Conservation (phyloP, 495 filamentous ascomycete genomes). For the Sabuloglossum arenarium region DNA sequence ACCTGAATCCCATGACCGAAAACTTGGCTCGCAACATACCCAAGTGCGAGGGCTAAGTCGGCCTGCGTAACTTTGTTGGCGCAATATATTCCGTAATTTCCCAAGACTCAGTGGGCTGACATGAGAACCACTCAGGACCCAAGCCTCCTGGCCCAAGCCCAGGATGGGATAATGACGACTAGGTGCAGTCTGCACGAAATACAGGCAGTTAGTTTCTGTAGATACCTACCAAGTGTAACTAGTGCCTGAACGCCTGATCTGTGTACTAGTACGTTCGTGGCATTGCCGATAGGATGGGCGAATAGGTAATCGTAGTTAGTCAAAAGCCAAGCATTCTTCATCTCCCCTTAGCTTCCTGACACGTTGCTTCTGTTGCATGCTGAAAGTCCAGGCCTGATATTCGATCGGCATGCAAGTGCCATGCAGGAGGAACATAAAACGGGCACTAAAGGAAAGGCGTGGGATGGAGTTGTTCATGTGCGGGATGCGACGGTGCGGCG, state of each 20-base stretch:
- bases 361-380: neutral
- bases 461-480: neutral
- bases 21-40: neutral
- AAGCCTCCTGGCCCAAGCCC: slow-evolving; percentile 90
- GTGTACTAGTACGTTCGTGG: neutral
- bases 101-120: neutral
- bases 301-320: neutral
- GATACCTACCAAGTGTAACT: neutral
- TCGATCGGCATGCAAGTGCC: neutral
- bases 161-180: slow-evolving; percentile 95
- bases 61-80: neutral
- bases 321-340: neutral
- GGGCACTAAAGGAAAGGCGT: neutral
- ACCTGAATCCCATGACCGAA: neutral
- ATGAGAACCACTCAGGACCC: slow-evolving; percentile 27
- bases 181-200: neutral
- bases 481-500: neutral
- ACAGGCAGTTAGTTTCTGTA: neutral
- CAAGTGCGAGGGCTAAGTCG: neutral
- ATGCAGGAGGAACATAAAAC: neutral
- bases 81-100: neutral
- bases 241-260: slow-evolving; percentile 1
- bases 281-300: neutral
- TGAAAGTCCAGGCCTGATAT: neutral
- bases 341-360: neutral